Evolutionary conservation across 179 eudicot genomes (phyloP).

Genomic region (Corrigiola litoralis): DNA sequence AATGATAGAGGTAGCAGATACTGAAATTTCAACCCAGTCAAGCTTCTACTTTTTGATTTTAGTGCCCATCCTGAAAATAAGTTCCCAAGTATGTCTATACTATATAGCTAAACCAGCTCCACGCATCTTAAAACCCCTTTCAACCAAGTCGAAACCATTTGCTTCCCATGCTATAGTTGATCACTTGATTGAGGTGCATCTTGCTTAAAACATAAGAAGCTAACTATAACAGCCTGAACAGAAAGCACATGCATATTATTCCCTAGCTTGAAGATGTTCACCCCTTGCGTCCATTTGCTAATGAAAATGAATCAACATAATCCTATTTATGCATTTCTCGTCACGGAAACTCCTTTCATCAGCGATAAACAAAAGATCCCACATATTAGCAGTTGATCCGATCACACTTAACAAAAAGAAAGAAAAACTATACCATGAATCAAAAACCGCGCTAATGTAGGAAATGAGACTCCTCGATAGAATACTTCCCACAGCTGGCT

Average conservation of each 20-base stretch:
- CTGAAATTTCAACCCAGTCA: neutral
- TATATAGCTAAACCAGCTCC: too few relatives aligned
- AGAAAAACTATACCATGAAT: constrained; percentile 44
- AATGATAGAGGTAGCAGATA: neutral
- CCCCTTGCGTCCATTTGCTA: neutral
- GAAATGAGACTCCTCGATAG: constrained; percentile 69
- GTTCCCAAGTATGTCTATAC: too few relatives aligned
- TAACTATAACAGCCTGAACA: neutral
- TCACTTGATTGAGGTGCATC: neutral
- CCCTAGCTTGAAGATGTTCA: neutral
- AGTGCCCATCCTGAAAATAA: neutral
- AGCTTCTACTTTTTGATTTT: too few relatives aligned
- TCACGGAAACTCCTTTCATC: neutral
- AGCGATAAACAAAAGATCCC: neutral
- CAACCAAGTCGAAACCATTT: neutral
- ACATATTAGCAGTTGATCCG: too few relatives aligned
- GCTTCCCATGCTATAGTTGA: neutral
- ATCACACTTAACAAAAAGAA: neutral
- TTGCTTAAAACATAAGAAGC: neutral
- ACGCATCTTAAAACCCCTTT: too few relatives aligned
- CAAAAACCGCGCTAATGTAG: constrained; percentile 61
- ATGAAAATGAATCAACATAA: neutral
- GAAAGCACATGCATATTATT: neutral
- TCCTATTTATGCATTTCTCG: neutral
- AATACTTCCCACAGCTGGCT: constrained; percentile 54